Conservation (phyloP, 768 basidiomycete genomes). For the Grammothele lineata region DNA sequence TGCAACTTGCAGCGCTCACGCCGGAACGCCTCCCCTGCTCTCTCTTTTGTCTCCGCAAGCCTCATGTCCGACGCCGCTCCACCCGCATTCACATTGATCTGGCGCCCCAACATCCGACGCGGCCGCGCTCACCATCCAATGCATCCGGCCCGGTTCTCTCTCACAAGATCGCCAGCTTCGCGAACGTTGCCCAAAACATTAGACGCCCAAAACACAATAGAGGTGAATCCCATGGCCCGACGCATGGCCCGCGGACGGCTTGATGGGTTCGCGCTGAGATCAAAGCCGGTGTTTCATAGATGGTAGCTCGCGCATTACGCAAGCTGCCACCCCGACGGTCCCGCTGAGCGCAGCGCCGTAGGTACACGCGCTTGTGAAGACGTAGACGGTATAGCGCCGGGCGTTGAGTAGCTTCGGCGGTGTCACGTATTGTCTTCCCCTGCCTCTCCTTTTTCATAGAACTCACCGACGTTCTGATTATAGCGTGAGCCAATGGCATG, state of each 20-base stretch:
- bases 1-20: too few species aligned
- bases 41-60: too few species aligned
- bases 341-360: too few species aligned
- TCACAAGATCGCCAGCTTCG: background rate
- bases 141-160: background rate
- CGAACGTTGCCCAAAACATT: background rate
- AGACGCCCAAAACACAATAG: background rate
- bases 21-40: too few species aligned
- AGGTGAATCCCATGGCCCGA: background rate
- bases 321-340: too few species aligned
- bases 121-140: background rate
- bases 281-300: background rate
- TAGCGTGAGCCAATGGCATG: background rate
- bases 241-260: background rate
- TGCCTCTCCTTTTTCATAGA: background rate
- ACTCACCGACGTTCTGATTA: background rate
- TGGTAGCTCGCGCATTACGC: too few species aligned
- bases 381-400: background rate
- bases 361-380: too few species aligned
- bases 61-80: background rate
- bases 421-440: background rate
- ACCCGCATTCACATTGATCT: background rate
- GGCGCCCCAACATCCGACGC: background rate
- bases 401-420: background rate
- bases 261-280: background rate